A percentile compares a stretch with the other conserved stretches of the same genome.
These are phyloP conservation scores for Aspergillus quadricinctus DNA, from an alignment of 2,329 filamentous ascomycete species.

Conservation along the genomic window DNA sequence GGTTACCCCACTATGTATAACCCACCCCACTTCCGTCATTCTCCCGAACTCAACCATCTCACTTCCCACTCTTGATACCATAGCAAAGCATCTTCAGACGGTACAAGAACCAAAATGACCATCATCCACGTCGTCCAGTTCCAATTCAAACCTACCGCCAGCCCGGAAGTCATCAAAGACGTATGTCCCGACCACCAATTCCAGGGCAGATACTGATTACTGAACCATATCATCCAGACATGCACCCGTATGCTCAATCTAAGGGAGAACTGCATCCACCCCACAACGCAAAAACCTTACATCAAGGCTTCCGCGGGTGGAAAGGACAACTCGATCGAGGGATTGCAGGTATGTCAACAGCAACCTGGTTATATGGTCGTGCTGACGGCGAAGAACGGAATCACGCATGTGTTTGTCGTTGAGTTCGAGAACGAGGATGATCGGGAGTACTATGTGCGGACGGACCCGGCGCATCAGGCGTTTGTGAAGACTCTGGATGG, in stretches of 20 bases:
- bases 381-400: slow-evolving; percentile 47
- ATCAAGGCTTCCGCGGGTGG: slow-evolving; percentile 58
- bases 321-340: slow-evolving; percentile 59
- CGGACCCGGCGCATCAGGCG: slow-evolving; percentile 60
- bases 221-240: slow-evolving; percentile 36
- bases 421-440: slow-evolving; percentile 63
- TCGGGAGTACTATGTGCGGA: slow-evolving; percentile 62
- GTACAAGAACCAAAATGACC: slow-evolving; percentile 47
- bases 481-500: slow-evolving; percentile 49
- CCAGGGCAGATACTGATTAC: neutral
- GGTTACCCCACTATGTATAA: neutral
- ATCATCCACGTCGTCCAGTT: slow-evolving; percentile 67
- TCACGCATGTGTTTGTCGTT: slow-evolving; percentile 66
- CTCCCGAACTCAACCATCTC: neutral
- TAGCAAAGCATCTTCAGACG: neutral
- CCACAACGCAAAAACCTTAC: slow-evolving; percentile 56
- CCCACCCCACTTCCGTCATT: neutral
- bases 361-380: neutral
- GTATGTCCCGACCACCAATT: slow-evolving; percentile 38
- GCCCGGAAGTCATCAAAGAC: slow-evolving; percentile 50
- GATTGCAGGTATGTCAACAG: slow-evolving; percentile 49
- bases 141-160: slow-evolving; percentile 55
- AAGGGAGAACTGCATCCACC: slow-evolving; percentile 56
- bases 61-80: neutral
- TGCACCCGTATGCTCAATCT: slow-evolving; percentile 56